These are phyloP conservation scores for Plectosphaerella plurivora DNA, from an alignment of 2,329 filamentous ascomycete genomes.

Conservation along the genomic window DNA sequence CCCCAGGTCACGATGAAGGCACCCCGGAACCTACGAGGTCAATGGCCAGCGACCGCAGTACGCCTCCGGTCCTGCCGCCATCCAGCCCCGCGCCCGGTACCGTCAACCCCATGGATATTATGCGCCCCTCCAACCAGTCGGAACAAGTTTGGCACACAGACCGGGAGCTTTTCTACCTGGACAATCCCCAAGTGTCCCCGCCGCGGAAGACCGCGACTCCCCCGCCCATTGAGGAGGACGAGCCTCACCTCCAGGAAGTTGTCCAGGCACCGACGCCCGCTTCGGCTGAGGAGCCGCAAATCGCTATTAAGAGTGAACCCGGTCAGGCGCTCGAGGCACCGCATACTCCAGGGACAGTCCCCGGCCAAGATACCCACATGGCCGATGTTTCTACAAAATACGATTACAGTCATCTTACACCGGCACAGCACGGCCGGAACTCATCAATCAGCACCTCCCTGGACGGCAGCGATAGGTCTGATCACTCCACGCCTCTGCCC, in stretches of 20 bases:
- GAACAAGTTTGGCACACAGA: conserved; percentile 27
- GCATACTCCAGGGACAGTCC: not conserved
- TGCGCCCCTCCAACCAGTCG: conserved; percentile 34
- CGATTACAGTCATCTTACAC: conserved; percentile 7
- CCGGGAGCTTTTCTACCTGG: conserved; percentile 28
- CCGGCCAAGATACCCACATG: conserved; percentile 3
- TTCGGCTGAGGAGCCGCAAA: not conserved
- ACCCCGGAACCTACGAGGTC: not conserved
- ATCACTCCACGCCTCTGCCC: conserved; percentile 36
- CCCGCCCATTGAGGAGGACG: not conserved
- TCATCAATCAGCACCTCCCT: conserved; percentile 5
- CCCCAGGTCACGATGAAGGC: not conserved
- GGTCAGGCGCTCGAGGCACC: not conserved
- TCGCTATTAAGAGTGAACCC: not conserved
- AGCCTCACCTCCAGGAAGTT: not conserved
- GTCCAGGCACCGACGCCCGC: not conserved
- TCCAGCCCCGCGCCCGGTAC: conserved; percentile 36
- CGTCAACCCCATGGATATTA: conserved; percentile 50
- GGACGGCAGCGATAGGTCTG: conserved; percentile 24
- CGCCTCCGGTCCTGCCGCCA: conserved; percentile 18
- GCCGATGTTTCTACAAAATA: not conserved
- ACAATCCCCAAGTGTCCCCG: conserved; percentile 19
- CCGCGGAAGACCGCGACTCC: conserved; percentile 29
- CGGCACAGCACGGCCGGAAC: conserved; percentile 7
- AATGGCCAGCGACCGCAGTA: not conserved